Evolutionary conservation across 345 rosid genomes (phyloP), one percentile per base, ranked within the genome.

Genomic region (Passiflora organensis): DNA sequence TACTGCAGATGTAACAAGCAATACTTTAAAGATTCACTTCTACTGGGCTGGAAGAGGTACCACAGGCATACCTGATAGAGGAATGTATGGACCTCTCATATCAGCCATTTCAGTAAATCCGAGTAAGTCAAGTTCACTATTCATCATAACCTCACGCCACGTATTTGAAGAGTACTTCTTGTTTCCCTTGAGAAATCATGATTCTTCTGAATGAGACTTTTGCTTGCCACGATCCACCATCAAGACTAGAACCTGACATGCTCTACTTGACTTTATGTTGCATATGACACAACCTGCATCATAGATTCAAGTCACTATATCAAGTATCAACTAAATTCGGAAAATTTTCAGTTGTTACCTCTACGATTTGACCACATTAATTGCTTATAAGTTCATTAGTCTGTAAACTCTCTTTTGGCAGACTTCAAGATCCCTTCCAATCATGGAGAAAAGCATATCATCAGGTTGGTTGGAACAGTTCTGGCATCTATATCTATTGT

Each of bases 1-100:
- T 53, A 46, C 24, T 21, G 70, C 55, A 41, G 14, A 19, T 22
- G 48, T 65, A 36, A 65, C 48, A 34, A 59, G 57, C 45, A 22
- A 58, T 13, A 58, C 70, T 3, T 22, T 65, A 23, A 59, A 65
- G 59, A 58, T 65, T 41, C 70, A 47, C 34, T 65, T 65, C n/a
- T 65, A 65, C 23, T 65, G 70, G 70, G 70, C 70, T 65, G 70
- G 70, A 44, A 65, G 16, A 52, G 70, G 70, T 42, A 65, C 70
- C 44, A 51, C 70, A 36, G 70, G 70, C 37, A 65, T 65, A 20
- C 70, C 70, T 21, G 20, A 39, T 9, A 57, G 70, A 65, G 70
- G 70, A 52, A 17, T 18, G 45, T 65, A 65, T 43, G 70, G 70
- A 0, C 63, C 70, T 57, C 70, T 65, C 2, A 53, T 65, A 32